Evolutionary conservation across 306 rosid genomes (phyloP), one percentile per base, ranked within the genome.

Genomic region (Trifolium fragiferum): DNA sequence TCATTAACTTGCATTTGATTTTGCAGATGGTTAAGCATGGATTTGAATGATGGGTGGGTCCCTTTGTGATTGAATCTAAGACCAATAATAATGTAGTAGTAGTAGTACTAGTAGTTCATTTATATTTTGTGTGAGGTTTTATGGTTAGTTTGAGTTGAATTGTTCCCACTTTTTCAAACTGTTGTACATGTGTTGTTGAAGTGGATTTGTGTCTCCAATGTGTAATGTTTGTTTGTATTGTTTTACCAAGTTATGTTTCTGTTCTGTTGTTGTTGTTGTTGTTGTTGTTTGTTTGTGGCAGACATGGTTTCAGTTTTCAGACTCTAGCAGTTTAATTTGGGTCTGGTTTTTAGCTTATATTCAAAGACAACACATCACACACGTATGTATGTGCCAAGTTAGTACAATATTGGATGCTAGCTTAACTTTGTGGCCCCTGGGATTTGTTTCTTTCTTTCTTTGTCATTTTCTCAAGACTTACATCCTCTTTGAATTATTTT

Each of bases 21-120:
- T 41, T 85, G 93, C 91, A 89, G 91, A 84, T 79, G 89, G 80
- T 80, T 90, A 85, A 89, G 81, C 50, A 53, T 32, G 44, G 79
- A 70, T 83, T 81, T 76, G 70, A 51, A 75, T 62, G 33, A 79
- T 75, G 82, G 83, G 12, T 38, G 40, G 81, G 77, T 59, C 69
- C 75, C 75, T 47, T 11, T 38, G 78, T 44, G 77, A 14, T 75
- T 84, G 41, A 60, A 82, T 70, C 68, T 61, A 70, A 81, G 81
- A 79, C 78, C 88, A 82, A 83, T 66, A 80, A 74, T 62, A 62
- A 62, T 62, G 37, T 54, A 54, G 15, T 54, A 54, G 27, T 19
- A 53, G 27, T 50, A 16, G 12, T 51, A 15, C 55, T 49, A 7
- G 35, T 58, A 51, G 63, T 57, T 57, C 32, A 57, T 12, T 57